Evolutionary conservation across 257 asterid species (phyloP), one percentile per base, ranked within the genome.

Genomic region (Capsicum pubescens): DNA sequence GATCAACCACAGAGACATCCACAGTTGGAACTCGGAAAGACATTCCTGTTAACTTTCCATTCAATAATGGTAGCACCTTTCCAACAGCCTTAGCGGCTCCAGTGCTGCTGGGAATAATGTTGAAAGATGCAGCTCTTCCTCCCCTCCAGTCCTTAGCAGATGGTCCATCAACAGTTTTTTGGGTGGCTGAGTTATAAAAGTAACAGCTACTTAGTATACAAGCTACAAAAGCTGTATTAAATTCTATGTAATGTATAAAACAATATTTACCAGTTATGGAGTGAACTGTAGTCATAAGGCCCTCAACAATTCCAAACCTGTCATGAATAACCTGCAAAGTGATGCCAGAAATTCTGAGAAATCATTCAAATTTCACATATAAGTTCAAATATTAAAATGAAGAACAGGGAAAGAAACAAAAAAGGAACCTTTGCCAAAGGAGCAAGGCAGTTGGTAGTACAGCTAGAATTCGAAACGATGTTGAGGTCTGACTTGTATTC

Each of bases 31-130:
- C 74, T 35, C 74, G 77, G 95, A 93, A 95, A 26, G 97, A 87
- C 98, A 93, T 95, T 32, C 98, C 98, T 9, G 98, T 95, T 67
- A 95, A 91, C 84, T 95, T 95, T 78, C 98, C 98, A 50, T 95
- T 93, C 76, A 95, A 90, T 19, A 91, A 67, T 67, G 74, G 74
- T 67, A 67, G 50, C 74, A 67, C 74, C 74, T 67, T 67, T 15
- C 77, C 77, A 8, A 93, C 98, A 85, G 98, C 98, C 98, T 92
- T 63, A 48, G 82, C 68, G 77, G 98, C 98, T 81, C 98, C 98
- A 63, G 98, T 94, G 89, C 97, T 93, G 87, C 97, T 93, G 19
- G 97, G 97, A 60, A 93, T 91, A 68, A 93, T 92, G 89, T 92
- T 93, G 87, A 91, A 93, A 26, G 97, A 93, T 66, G 97, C 97